These are phyloP conservation scores for Parachlorella kessleri DNA, from an alignment of 139 green algal species.

Conservation along the genomic window DNA sequence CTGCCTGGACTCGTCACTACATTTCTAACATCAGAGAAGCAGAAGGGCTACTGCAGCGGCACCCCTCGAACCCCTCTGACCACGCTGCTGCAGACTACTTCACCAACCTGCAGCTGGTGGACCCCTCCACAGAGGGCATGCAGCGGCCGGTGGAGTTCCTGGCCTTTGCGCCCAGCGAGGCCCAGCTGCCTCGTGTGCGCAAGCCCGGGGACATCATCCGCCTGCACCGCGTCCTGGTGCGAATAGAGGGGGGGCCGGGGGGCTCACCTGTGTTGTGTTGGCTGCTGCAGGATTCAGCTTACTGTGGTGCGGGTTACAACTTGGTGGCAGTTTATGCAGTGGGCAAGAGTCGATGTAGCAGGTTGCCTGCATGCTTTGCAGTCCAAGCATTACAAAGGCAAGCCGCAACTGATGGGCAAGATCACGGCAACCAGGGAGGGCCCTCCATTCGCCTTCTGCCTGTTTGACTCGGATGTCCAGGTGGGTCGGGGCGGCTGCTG, in stretches of 20 bases:
- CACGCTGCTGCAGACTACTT: constrained; percentile 31
- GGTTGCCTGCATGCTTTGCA: neutral
- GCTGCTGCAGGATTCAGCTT: too few species aligned
- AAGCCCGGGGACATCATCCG: constrained; percentile 50
- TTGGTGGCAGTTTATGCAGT: too few species aligned
- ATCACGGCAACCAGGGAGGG: neutral
- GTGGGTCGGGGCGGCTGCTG: neutral
- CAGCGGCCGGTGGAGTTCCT: constrained; percentile 22
- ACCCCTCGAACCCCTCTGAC: too few species aligned
- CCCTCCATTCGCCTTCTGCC: constrained; percentile 28
- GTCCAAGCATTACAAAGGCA: constrained; percentile 31
- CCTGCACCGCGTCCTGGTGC: constrained; percentile 36
- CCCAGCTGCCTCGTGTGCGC: constrained; percentile 18
- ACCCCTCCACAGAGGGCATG: constrained; percentile 28
- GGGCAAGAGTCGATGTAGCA: too few species aligned
- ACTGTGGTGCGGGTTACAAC: too few species aligned
- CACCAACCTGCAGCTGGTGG: constrained; percentile 43
- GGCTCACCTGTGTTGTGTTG: neutral
- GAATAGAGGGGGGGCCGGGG: too few species aligned
- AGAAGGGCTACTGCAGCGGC: too few species aligned
- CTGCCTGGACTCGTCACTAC: neutral
- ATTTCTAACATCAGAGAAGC: neutral
- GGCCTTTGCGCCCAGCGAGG: constrained; percentile 27
- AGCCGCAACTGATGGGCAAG: constrained; percentile 42
- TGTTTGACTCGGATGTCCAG: constrained; percentile 17